Evolutionary conservation across 2,329 filamentous ascomycete genomes (phyloP), one percentile per base, ranked within the genome.

Genomic region (Lasiodiplodia citricola): DNA sequence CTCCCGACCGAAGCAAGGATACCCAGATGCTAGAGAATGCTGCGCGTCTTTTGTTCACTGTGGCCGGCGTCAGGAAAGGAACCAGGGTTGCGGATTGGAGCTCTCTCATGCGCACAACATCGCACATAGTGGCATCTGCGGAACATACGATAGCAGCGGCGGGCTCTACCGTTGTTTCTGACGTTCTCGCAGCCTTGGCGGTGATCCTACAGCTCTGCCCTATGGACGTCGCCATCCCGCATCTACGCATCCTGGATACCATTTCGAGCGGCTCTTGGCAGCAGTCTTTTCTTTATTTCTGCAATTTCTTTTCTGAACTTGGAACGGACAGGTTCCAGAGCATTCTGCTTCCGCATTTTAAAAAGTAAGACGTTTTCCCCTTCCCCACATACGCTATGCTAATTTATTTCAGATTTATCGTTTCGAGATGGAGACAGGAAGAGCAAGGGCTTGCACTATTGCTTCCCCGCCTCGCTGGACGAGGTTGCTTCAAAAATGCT

Each of bases 1-100:
- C 28, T 10, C 16, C 41, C 5, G 13, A 2, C 28, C 37, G 51
- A 16, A 21, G 44, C 13, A 60, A 55, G 10, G 23, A 44, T 18
- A 56, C 35, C 8, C 21, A 28, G 38, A 56, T 78, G 68, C 69
- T 78, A 69, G 78, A 67, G 72, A 11, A 65, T 56, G 47, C 51
- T 8, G 73, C 78, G 23, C 77, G 78, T 23, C 82, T 95, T 18
- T 81, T 97, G 4, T 91, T 92, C 37, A 87, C 90, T 1, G 81
- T 91, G 54, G 85, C 88, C n/a, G 91, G 91, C 51, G 94, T 96
- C n/a, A 88, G 95, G 55, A 94, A 91, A 77, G 96, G 94, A 16
- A 85, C 85, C 51, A 87, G 95, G 71, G 85, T 98, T 38, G 83
- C 80, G 13, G 84, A 91, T 71, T 99, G 96, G 96, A 82, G 85